These are phyloP conservation scores for Pulveroboletus sp. DNA, from an alignment of 768 basidiomycete species.

Conservation along the genomic window DNA sequence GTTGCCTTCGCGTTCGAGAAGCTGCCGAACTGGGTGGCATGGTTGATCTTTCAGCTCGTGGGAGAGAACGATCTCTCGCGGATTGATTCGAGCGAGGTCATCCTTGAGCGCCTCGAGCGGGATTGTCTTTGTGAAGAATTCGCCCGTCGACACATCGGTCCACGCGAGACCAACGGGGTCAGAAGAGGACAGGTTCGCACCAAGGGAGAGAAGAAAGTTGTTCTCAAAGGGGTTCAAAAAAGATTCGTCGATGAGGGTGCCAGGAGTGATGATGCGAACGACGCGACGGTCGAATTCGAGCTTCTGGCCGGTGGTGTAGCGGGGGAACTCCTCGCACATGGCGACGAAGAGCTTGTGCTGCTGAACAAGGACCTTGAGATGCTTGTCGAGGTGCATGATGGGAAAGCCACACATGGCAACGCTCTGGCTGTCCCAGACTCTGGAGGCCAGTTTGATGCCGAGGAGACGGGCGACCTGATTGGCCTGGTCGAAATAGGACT, in stretches of 20 bases:
- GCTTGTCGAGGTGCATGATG: slow-evolving; percentile 74
- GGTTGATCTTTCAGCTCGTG: slow-evolving; percentile 33
- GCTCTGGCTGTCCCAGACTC: slow-evolving; percentile 65
- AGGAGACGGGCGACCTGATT: slow-evolving; percentile 69
- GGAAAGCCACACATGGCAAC: slow-evolving; percentile 93
- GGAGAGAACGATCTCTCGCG: slow-evolving; percentile 77
- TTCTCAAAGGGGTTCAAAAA: slow-evolving; percentile 85
- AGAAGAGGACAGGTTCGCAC: slow-evolving; percentile 13
- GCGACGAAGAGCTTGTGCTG: slow-evolving; percentile 83
- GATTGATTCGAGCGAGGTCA: slow-evolving; percentile 75
- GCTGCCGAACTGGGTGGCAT: slow-evolving; percentile 44
- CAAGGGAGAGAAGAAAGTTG: slow-evolving; percentile 81
- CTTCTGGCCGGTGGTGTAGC: slow-evolving; percentile 44
- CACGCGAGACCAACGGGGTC: slow-evolving; percentile 71
- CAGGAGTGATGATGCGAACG: slow-evolving; percentile 84
- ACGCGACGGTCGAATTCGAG: slow-evolving; percentile 76
- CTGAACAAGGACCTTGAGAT: slow-evolving; percentile 83
- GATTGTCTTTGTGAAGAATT: slow-evolving; percentile 76
- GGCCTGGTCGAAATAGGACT: slow-evolving; percentile 97
- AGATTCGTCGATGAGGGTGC: slow-evolving; percentile 88
- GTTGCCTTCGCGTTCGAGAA: slow-evolving; percentile 50
- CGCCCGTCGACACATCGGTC: slow-evolving; percentile 93
- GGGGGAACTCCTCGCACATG: slow-evolving; percentile 87
- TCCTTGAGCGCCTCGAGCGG: slow-evolving; percentile 60
- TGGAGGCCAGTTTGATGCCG: slow-evolving; percentile 77